Conservation (phyloP, 2,329 filamentous ascomycete species). For the Leptographium wingfieldii region DNA sequence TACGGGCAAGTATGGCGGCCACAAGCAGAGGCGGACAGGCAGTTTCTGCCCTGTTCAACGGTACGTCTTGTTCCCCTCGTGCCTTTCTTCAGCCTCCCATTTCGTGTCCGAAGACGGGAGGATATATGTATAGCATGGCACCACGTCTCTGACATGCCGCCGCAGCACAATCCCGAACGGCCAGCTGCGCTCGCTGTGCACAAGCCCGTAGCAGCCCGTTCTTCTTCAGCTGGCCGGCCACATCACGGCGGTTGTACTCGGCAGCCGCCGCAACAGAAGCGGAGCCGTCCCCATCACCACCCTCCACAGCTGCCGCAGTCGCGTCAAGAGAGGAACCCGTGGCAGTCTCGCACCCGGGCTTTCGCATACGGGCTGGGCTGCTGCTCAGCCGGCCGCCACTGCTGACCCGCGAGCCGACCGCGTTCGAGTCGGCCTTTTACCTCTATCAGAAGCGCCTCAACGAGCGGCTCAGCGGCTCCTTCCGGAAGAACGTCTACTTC, state of each 20-base stretch:
- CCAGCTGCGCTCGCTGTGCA: slow-evolving; percentile 22
- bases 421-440: slow-evolving; percentile 87
- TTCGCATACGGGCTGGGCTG: slow-evolving; percentile 51
- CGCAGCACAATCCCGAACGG: slow-evolving; percentile 3
- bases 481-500: slow-evolving; percentile 88
- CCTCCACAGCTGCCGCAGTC: slow-evolving; percentile 17
- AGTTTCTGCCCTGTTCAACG: slow-evolving; percentile 34
- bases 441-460: slow-evolving; percentile 97
- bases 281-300: slow-evolving; percentile 18
- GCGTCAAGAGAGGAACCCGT: slow-evolving; percentile 11
- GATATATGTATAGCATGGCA: not conserved
- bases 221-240: not conserved
- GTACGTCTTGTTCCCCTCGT: slow-evolving; percentile 20
- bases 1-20: slow-evolving; percentile 32
- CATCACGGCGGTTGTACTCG: slow-evolving; percentile 21
- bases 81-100: not conserved
- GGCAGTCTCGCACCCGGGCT: slow-evolving; percentile 14
- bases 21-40: slow-evolving; percentile 43
- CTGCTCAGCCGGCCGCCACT: slow-evolving; percentile 81
- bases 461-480: slow-evolving; percentile 78
- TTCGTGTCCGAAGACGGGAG: not conserved
- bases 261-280: slow-evolving; percentile 15
- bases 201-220: slow-evolving; percentile 1
- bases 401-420: slow-evolving; percentile 68
- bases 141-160: not conserved